Percentiles rank a stretch among this genome's conserved stretches.
Evolutionary conservation across 768 basidiomycete species (phyloP).

Genomic region (Symmetrospora coprosmae): DNA sequence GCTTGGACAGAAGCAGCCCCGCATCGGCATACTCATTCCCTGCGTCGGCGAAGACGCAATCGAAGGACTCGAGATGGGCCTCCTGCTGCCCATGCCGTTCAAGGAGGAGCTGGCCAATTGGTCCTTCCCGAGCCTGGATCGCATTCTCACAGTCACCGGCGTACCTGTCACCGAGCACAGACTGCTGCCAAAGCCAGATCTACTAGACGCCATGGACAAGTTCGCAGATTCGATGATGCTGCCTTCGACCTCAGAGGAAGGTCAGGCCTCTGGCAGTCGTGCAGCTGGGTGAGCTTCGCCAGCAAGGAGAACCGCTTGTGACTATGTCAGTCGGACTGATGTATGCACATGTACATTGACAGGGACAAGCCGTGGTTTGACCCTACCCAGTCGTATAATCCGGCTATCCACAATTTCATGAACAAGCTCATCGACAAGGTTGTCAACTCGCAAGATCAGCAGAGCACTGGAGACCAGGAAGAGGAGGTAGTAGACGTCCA

Average conservation of each 20-base stretch:
- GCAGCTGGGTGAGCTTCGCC: too few species aligned
- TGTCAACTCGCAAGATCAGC: neutral
- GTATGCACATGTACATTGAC: too few species aligned
- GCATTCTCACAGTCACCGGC: constrained; percentile 4
- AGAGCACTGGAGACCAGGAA: too few species aligned
- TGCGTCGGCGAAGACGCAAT: constrained; percentile 4
- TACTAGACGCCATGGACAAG: constrained; percentile 7
- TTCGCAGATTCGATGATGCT: constrained; percentile 19
- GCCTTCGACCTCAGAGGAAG: constrained; percentile 4
- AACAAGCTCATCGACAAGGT: constrained; percentile 14
- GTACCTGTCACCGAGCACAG: constrained; percentile 12
- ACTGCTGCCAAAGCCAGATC: constrained; percentile 2
- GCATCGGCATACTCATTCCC: constrained; percentile 6
- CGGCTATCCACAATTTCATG: constrained; percentile 8
- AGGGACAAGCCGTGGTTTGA: constrained; percentile 18
- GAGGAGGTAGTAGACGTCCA: constrained; percentile 3
- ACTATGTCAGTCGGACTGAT: too few species aligned
- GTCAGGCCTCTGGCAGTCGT: too few species aligned
- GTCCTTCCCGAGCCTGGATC: constrained; percentile 14
- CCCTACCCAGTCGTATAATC: constrained; percentile 6
- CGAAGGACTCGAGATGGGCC: neutral
- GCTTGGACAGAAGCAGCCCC: too few species aligned
- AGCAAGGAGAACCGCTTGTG: too few species aligned
- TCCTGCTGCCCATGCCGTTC: constrained; percentile 14
- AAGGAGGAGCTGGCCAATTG: constrained; percentile 16